Evolutionary conservation across 139 green algal species (phyloP).

Genomic region (Dunaliella primolecta): DNA sequence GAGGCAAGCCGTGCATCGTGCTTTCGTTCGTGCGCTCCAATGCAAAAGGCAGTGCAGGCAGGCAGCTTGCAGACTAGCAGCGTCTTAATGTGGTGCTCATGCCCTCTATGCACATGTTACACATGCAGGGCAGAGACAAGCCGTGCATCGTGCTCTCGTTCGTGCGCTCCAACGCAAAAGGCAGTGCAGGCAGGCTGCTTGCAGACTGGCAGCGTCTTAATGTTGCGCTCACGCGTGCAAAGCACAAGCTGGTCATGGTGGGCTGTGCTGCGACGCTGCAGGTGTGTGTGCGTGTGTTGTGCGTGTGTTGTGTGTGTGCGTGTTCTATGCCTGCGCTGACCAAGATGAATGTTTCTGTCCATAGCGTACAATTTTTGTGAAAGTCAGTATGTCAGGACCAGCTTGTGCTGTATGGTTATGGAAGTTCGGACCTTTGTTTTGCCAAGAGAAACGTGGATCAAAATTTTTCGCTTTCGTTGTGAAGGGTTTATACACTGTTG

Average conservation of each 20-base stretch:
- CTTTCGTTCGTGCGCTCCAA: constrained; percentile 79
- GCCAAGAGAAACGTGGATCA: neutral
- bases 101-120: constrained; percentile 72
- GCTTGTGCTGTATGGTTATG: neutral
- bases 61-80: constrained; percentile 78
- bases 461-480: too few relatives aligned
- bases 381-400: neutral
- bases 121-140: constrained; percentile 75
- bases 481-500: too few relatives aligned
- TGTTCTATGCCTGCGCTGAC: constrained; percentile 14
- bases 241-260: constrained; percentile 77
- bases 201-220: constrained; percentile 88
- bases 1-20: constrained; percentile 75
- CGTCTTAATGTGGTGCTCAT: constrained; percentile 94
- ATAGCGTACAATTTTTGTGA: neutral
- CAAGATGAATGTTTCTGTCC: neutral
- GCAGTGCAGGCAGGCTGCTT: constrained; percentile 55
- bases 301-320: constrained; percentile 18
- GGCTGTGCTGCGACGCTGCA: constrained; percentile 55
- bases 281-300: neutral
- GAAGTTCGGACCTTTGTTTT: neutral
- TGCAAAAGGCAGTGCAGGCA: constrained; percentile 17
- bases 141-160: constrained; percentile 68
- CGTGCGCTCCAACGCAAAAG: constrained; percentile 64
- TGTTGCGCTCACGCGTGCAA: constrained; percentile 87